Evolutionary conservation across 2,329 filamentous ascomycete species (phyloP).

Genomic region (Calonectria hongkongensis): DNA sequence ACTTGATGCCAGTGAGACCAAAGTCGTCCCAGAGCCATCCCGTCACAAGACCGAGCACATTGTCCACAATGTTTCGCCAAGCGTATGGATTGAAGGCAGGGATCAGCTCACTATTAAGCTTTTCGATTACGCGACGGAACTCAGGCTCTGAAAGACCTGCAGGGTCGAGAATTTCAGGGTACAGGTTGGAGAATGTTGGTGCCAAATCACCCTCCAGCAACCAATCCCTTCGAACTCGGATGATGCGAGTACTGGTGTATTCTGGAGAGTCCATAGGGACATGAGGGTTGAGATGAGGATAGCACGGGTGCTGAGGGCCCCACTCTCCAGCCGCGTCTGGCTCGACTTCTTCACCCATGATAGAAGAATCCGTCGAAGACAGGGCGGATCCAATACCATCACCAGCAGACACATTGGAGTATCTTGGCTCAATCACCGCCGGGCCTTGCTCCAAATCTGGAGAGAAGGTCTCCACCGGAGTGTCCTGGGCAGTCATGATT

Average conservation of each 20-base stretch:
- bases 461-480: conserved; percentile 63
- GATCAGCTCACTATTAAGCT: conserved; percentile 85
- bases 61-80: conserved; percentile 86
- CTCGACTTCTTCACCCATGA: conserved; percentile 79
- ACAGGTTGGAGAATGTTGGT: conserved; percentile 94
- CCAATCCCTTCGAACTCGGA: conserved; percentile 94
- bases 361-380: conserved; percentile 75
- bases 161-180: conserved; percentile 95
- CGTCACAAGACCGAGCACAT: conserved; percentile 85
- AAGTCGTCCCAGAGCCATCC: conserved; percentile 97
- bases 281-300: conserved; percentile 93
- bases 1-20: conserved; percentile 85
- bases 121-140: conserved; percentile 88
- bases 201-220: conserved; percentile 91
- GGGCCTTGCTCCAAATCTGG: conserved; percentile 74
- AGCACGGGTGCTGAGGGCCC: conserved; percentile 96
- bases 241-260: conserved; percentile 87
- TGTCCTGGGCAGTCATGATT: conserved; percentile 66
- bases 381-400: conserved; percentile 73
- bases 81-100: conserved; percentile 88
- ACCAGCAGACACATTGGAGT: conserved; percentile 69
- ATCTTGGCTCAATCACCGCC: conserved; percentile 64
- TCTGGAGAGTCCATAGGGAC: conserved; percentile 86
- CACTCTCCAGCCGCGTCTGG: conserved; percentile 85
- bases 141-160: conserved; percentile 87